Evolutionary conservation across 2,329 filamentous ascomycete genomes (phyloP).

Genomic region (Diaporthe australafricana): DNA sequence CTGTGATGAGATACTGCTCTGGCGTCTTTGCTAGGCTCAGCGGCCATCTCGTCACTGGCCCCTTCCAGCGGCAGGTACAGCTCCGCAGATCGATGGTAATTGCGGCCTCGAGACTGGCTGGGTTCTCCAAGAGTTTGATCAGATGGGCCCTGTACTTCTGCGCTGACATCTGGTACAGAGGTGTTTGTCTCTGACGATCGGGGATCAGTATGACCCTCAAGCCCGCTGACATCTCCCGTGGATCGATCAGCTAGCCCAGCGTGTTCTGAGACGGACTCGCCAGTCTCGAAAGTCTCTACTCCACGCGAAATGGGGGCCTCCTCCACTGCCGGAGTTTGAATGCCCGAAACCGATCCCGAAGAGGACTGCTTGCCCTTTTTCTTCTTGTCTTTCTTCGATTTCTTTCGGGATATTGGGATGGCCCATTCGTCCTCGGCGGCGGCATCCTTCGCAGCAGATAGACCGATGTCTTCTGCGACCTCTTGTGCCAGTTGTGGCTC

Average conservation of each 20-base stretch:
- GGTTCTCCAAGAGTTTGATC: neutral
- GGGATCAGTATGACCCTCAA: neutral
- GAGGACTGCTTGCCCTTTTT: conserved; percentile 46
- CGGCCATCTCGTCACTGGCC: neutral
- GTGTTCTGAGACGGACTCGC: neutral
- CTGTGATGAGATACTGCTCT: neutral
- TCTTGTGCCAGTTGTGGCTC: neutral
- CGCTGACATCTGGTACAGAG: neutral
- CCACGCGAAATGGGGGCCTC: neutral
- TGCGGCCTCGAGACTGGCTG: neutral
- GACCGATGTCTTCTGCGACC: conserved; percentile 42
- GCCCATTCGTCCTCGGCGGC: conserved; percentile 40
- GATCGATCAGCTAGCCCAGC: neutral
- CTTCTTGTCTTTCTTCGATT: conserved; percentile 53
- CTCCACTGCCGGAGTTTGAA: conserved; percentile 28
- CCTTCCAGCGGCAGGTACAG: conserved; percentile 11
- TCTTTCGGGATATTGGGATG: conserved; percentile 43
- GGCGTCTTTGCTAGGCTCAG: neutral
- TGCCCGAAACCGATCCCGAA: conserved; percentile 36
- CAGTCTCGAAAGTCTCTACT: neutral
- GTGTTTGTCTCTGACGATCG: neutral
- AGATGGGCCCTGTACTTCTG: neutral
- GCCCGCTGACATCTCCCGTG: neutral
- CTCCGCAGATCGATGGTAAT: conserved; percentile 19
- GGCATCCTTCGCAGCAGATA: conserved; percentile 31